These are phyloP conservation scores for Cicer bijugum DNA, from an alignment of 306 rosid genomes.

Conservation along the genomic window DNA sequence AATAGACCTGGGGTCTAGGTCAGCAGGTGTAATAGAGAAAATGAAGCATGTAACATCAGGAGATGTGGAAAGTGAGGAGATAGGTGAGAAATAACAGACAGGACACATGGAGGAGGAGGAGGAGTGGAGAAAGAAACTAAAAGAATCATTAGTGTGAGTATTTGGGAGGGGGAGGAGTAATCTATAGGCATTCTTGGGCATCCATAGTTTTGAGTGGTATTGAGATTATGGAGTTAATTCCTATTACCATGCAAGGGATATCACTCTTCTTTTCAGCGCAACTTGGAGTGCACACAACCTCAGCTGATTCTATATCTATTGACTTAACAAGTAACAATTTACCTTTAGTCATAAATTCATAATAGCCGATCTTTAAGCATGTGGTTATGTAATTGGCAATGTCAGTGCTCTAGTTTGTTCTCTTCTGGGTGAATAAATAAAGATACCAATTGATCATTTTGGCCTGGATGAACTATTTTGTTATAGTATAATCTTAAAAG, in stretches of 20 bases:
- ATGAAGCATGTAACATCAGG: too few relatives aligned
- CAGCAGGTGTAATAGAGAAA: too few relatives aligned
- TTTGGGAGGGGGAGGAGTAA: too few relatives aligned
- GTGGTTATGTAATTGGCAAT: background rate
- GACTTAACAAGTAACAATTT: slow-evolving; percentile 8
- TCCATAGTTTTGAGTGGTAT: too few relatives aligned
- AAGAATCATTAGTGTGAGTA: too few relatives aligned
- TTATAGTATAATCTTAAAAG: background rate
- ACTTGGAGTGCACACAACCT: background rate
- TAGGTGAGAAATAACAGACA: too few relatives aligned
- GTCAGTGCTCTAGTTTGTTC: background rate
- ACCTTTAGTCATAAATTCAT: background rate
- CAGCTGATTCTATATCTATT: slow-evolving; percentile 27
- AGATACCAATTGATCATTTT: slow-evolving; percentile 14
- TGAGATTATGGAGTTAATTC: background rate
- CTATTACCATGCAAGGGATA: slow-evolving; percentile 16
- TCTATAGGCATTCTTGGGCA: too few relatives aligned
- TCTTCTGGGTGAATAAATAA: slow-evolving; percentile 16
- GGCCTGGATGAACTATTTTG: slow-evolving; percentile 31
- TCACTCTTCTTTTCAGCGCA: slow-evolving; percentile 31
- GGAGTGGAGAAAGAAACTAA: too few relatives aligned
- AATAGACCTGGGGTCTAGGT: too few relatives aligned
- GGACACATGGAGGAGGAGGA: too few relatives aligned
- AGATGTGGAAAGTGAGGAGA: too few relatives aligned
- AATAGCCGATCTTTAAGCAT: slow-evolving; percentile 27